Percentiles rank a stretch among this genome's conserved stretches.
phyloP scores from a whole-genome alignment of 108 stramenopile species.

The Cyclotella baltica region DNA sequence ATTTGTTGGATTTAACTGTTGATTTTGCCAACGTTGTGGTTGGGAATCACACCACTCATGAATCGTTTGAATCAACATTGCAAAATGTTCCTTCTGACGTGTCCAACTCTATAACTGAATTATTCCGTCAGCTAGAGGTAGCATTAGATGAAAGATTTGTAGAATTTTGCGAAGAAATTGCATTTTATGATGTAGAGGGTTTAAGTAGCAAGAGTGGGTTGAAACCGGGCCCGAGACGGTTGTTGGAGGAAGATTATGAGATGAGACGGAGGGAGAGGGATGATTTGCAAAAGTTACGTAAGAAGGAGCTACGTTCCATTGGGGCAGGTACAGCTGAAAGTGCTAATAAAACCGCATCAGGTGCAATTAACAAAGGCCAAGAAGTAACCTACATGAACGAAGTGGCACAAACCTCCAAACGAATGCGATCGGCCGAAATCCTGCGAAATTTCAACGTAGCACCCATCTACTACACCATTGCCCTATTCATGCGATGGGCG shows the following conservation, averaged over 20 bases:
- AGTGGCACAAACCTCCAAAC: constrained; percentile 32
- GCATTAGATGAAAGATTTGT: constrained; percentile 48
- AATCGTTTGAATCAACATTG: constrained; percentile 4
- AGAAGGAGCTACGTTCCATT: no score
- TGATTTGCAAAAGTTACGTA: no score
- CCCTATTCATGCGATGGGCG: constrained; percentile 74
- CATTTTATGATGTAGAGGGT: constrained; percentile 51
- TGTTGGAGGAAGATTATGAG: constrained; percentile 51
- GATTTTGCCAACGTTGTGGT: constrained; percentile 53
- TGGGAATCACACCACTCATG: constrained; percentile 13
- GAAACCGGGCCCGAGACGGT: constrained; percentile 36
- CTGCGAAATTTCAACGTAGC: constrained; percentile 84
- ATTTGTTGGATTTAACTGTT: constrained; percentile 50
- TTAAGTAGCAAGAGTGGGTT: constrained; percentile 37
- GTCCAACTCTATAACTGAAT: constrained; percentile 43
- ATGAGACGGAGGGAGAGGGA: constrained; percentile 35
- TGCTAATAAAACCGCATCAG: not conserved
- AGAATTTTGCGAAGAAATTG: constrained; percentile 50
- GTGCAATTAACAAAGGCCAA: not conserved
- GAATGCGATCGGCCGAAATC: constrained; percentile 72
- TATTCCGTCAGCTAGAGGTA: constrained; percentile 48
- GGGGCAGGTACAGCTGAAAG: not conserved
- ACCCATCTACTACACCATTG: constrained; percentile 85
- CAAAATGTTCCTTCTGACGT: constrained; percentile 48
- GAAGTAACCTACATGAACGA: constrained; percentile 38